Evolutionary conservation across 1,284 basidiomycete species (phyloP).

Genomic region (Termitomyces sp.): DNA sequence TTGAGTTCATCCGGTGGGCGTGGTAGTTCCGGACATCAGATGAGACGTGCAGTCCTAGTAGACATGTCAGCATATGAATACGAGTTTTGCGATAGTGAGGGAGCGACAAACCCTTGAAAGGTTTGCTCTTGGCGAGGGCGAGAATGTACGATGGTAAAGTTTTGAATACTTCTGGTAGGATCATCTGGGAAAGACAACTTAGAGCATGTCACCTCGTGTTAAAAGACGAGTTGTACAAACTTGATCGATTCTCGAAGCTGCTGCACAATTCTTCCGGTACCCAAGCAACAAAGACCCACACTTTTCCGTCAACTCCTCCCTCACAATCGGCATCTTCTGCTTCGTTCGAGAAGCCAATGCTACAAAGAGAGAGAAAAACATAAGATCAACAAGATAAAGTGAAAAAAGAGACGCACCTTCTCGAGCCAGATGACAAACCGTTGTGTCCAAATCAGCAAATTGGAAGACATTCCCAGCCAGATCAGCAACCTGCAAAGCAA

Average conservation of each 20-base stretch:
- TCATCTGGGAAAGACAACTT: conserved; percentile 49
- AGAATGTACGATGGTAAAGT: conserved; percentile 83
- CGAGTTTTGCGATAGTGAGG: not conserved
- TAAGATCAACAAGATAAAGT: not conserved
- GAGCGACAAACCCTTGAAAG: conserved; percentile 77
- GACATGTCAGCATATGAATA: not conserved
- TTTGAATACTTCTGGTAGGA: conserved; percentile 93
- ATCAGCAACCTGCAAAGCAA: conserved; percentile 77
- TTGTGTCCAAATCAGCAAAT: conserved; percentile 88
- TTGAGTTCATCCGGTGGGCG: conserved; percentile 71
- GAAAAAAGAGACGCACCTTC: conserved; percentile 49
- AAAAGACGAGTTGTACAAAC: conserved; percentile 35
- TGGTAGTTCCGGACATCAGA: conserved; percentile 92
- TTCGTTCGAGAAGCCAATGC: conserved; percentile 65
- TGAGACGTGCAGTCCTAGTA: conserved; percentile 75
- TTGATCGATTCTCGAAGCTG: conserved; percentile 78
- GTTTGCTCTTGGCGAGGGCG: conserved; percentile 86
- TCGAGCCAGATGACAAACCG: conserved; percentile 72
- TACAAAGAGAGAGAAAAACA: conserved; percentile 22
- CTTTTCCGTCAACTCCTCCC: conserved; percentile 82
- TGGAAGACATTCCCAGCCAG: conserved; percentile 92
- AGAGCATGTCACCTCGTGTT: not conserved
- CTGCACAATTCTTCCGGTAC: conserved; percentile 89
- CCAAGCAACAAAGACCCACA: conserved; percentile 83
- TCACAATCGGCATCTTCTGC: conserved; percentile 70